Base-by-base conservation (phyloP, 176 grass and related monocot genomes). In the Thinopyrum elongatum region DNA sequence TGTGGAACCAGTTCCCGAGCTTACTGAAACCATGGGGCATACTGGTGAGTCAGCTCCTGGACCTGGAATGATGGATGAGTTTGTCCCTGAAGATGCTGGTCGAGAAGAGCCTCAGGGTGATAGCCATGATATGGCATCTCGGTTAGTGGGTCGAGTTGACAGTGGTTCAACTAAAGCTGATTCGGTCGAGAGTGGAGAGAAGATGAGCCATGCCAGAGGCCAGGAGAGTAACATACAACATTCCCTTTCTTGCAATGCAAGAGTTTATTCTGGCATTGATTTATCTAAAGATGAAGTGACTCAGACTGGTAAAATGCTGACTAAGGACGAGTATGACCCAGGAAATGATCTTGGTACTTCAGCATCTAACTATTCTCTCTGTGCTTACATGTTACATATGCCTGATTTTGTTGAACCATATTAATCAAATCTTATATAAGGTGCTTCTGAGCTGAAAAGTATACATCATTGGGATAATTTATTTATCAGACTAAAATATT, bases 61-160 rank as follows among this genome's bases (percentile, higher is more conserved):
- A 74, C 94, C 97, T 82, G 95, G 87, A 26, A 60, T 93, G 70
- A 91, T 94, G 90, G 94, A 98, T 26, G 95, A 98, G 53, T 95
- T 76, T 94, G 91, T 89, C 61, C 89, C 93, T 76, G 91, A 91
- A 81, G 91, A 93, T 83, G 89, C 81, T 85, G 82, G 70, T 9
- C 82, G 25, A 76, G 90, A 88, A 85, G 90, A 88, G 63, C 97
- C 90, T 77, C 82, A 92, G 60, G 97, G 90, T 69, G 94, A 97
- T 85, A 99, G 94, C 84, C 97, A 99, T 66, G 97, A 99, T 88
- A 90, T 94, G 90, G 94, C 93, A 58, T 96, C 94, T 86, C 90
- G 72, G 31, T 94, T 95, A 70, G 87, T 87, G 7, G 93, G 90
- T 77, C 87, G 85, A 91, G 92, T 90, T 78, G 97, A 99, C 84